Conservation (phyloP, 805 yeast species). For the Wickerhamomyces canadensis region DNA sequence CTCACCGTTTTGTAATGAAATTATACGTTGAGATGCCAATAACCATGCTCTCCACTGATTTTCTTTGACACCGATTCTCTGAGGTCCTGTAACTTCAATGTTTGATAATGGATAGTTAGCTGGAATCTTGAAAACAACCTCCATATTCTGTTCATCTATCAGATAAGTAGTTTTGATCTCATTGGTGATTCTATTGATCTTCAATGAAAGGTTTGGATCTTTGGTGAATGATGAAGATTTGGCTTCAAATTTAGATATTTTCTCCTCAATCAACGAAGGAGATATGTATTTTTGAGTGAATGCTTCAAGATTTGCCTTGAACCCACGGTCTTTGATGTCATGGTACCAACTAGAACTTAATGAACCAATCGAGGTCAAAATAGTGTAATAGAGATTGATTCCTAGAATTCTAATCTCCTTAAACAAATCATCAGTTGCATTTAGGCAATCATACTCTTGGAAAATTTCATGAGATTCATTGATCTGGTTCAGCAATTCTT, state of each 20-base stretch:
- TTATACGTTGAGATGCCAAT: conserved; percentile 79
- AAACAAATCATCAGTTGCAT: conserved; percentile 7
- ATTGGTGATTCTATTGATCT: conserved; percentile 51
- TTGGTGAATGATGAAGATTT: conserved; percentile 31
- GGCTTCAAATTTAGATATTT: conserved; percentile 44
- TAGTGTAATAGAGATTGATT: conserved; percentile 45
- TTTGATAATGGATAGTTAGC: conserved; percentile 70
- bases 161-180: conserved; percentile 70
- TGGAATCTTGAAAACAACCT: conserved; percentile 72
- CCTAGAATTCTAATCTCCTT: conserved; percentile 33
- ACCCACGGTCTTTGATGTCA: conserved; percentile 60
- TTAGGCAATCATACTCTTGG: conserved; percentile 14
- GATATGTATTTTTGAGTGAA: conserved; percentile 60
- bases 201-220: conserved; percentile 44
- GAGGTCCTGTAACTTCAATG: conserved; percentile 70
- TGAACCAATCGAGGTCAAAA: conserved; percentile 49
- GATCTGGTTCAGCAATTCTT: conserved; percentile 17
- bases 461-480: conserved; percentile 18
- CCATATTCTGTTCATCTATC: conserved; percentile 85
- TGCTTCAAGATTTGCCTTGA: conserved; percentile 53
- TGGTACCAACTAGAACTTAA: conserved; percentile 64
- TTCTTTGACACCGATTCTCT: conserved; percentile 84
- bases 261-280: conserved; percentile 53
- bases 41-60: conserved; percentile 94
- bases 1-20: conserved; percentile 69